Evolutionary conservation across 2,329 filamentous ascomycete species (phyloP).

Genomic region (Bipolaris zeicola): DNA sequence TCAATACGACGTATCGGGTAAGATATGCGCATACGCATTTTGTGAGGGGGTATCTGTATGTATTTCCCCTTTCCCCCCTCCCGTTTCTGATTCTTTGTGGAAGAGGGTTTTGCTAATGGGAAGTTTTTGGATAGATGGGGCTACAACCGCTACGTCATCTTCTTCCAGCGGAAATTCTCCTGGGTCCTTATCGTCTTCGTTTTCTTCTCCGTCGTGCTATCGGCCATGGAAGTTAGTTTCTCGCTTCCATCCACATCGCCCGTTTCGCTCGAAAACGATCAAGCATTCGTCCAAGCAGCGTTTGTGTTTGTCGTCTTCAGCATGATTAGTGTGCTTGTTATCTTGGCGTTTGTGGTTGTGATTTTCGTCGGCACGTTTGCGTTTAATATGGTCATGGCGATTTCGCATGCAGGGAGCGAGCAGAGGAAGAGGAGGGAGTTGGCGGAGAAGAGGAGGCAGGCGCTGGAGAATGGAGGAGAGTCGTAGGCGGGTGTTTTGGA

Average conservation of each 20-base stretch:
- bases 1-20: conserved; percentile 46
- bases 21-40: conserved; percentile 42
- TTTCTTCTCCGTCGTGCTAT: conserved; percentile 45
- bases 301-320: conserved; percentile 46
- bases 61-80: neutral
- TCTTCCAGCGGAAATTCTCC: conserved; percentile 47
- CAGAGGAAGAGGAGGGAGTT: conserved; percentile 39
- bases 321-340: conserved; percentile 39
- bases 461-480: neutral
- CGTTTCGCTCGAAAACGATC: conserved; percentile 23
- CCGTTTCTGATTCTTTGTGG: too few relatives aligned
- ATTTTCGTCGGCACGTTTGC: conserved; percentile 43
- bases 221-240: conserved; percentile 48
- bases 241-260: neutral
- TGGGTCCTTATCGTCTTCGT: conserved; percentile 48
- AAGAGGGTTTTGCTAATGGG: neutral
- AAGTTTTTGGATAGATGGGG: conserved; percentile 29
- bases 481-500: neutral
- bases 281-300: conserved; percentile 31
- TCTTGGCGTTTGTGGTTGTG: conserved; percentile 33
- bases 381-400: conserved; percentile 45
- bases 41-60: conserved; percentile 44
- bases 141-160: conserved; percentile 48
- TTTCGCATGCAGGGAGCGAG: conserved; percentile 42
- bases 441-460: conserved; percentile 11